Evolutionary conservation across 2,329 filamentous ascomycete species (phyloP).

Genomic region (Aspergillus fumigatus): DNA sequence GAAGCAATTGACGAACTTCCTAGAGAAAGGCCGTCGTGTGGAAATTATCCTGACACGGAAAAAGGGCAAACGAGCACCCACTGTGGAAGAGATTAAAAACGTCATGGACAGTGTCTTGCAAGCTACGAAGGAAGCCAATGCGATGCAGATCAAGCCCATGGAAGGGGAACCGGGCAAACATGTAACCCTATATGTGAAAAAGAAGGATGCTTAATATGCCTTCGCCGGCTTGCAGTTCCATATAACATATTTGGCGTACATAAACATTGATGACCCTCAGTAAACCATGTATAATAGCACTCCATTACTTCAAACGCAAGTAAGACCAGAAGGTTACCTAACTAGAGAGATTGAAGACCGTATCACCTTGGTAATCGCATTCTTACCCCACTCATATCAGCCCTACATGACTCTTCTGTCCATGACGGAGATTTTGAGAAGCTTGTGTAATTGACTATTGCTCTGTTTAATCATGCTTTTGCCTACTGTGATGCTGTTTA

Average conservation of each 20-base stretch:
- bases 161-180: constrained; percentile 39
- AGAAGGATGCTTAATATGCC: constrained; percentile 17
- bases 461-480: neutral
- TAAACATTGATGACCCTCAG: constrained; percentile 8
- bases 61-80: constrained; percentile 58
- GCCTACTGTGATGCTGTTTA: neutral
- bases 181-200: constrained; percentile 35
- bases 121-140: constrained; percentile 41
- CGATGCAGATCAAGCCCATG: constrained; percentile 37
- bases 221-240: neutral
- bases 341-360: neutral
- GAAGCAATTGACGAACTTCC: constrained; percentile 62
- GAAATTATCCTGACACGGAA: constrained; percentile 68
- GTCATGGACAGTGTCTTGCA: constrained; percentile 52
- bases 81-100: constrained; percentile 55
- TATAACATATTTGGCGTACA: constrained; percentile 7
- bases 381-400: neutral
- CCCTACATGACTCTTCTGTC: neutral
- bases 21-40: constrained; percentile 70
- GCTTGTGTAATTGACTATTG: neutral
- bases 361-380: neutral
- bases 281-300: neutral
- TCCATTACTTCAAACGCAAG: neutral
- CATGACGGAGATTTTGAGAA: neutral
- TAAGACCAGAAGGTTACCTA: neutral